Conservation (phyloP, 345 rosid species). For the Citrus medica region DNA sequence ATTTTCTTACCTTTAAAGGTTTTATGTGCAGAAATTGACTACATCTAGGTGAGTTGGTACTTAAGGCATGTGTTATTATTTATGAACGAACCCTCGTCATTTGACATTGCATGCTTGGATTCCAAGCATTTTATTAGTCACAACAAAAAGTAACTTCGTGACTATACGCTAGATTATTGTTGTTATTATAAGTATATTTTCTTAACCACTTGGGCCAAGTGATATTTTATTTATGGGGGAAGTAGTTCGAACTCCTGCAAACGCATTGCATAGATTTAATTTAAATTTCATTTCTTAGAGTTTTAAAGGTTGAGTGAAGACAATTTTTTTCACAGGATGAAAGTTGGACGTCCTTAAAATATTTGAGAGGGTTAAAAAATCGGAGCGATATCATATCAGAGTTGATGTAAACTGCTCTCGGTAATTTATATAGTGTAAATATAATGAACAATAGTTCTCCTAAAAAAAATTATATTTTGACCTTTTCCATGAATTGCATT, state of each 20-base stretch:
- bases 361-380: too few relatives aligned
- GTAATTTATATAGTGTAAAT: too few relatives aligned
- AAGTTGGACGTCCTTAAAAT: fast-evolving
- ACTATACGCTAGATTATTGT: background rate
- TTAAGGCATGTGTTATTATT: too few relatives aligned
- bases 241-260: fast-evolving
- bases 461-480: too few relatives aligned
- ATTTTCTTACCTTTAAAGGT: slow-evolving; percentile 5
- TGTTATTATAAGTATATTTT: background rate
- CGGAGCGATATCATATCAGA: fast-evolving
- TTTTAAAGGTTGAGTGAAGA: too few relatives aligned
- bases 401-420: too few relatives aligned
- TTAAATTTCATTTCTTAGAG: fast-evolving
- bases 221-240: too few relatives aligned
- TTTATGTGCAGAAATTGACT: background rate
- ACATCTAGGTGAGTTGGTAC: background rate
- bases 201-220: too few relatives aligned
- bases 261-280: fast-evolving
- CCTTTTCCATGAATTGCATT: background rate
- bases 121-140: background rate
- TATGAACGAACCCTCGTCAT: too few relatives aligned
- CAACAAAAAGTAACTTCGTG: background rate
- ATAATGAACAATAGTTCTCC: too few relatives aligned
- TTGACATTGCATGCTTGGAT: background rate
- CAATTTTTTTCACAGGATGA: fast-evolving